These are phyloP conservation scores for Bjerkandera adusta DNA, from an alignment of 1,284 basidiomycete species.

Conservation along the genomic window DNA sequence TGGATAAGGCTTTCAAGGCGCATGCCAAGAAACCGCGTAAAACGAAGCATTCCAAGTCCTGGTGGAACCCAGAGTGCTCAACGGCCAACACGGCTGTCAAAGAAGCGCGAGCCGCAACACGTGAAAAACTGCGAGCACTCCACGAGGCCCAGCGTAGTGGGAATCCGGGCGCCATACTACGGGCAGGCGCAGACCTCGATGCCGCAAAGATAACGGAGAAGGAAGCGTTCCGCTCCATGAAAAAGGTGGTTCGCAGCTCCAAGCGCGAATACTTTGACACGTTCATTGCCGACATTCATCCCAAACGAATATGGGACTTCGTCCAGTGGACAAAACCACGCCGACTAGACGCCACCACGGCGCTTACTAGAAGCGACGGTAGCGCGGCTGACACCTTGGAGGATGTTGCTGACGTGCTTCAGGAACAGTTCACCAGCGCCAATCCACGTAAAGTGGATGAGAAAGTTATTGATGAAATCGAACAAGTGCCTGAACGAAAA, in stretches of 20 bases:
- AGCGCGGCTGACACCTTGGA: neutral
- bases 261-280: neutral
- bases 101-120: neutral
- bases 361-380: neutral
- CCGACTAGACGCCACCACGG: neutral
- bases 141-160: no score
- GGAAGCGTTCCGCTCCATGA: no score
- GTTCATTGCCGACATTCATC: neutral
- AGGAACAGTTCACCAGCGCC: slow-evolving; percentile 7
- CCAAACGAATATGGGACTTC: neutral
- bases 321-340: neutral
- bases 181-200: no score
- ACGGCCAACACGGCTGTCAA: neutral
- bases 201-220: no score
- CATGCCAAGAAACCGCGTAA: neutral
- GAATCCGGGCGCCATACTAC: no score
- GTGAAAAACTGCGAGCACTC: no score
- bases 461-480: neutral
- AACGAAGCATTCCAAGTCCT: slow-evolving; percentile 2
- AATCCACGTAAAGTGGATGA: neutral
- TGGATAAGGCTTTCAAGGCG: neutral
- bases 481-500: neutral
- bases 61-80: slow-evolving; percentile 6
- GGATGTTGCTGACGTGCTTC: slow-evolving; percentile 5
- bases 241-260: neutral